Evolutionary conservation across 2,329 filamentous ascomycete species (phyloP), one percentile per base, ranked within the genome.

Genomic region (Neofusicoccum kwambonambiense): DNA sequence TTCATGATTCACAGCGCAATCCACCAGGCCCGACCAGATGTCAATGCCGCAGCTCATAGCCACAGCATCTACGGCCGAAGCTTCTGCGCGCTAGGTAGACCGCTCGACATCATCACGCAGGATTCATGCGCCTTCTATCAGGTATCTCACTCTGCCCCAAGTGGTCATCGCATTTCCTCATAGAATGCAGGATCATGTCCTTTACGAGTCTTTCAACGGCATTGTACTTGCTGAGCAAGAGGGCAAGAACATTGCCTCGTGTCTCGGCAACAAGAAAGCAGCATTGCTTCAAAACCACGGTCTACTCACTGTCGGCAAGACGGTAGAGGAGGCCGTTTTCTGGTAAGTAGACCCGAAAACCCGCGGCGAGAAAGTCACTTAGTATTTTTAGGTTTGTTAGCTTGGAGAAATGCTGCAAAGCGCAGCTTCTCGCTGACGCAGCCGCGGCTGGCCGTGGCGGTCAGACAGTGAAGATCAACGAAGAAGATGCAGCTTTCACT

Each of bases 401-500:
- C 57, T 66, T 86, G 66, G 83, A 86, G 39, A 84, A 83, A 66
- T 84, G 81, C 70, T 85, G 83, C 69, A 78, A 84, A 65, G 78
- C 80, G 41, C 83, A 86, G 71, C 70, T 86, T 50, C 67, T 84
- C 66, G 83, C 82, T 1, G 83, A 85, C 69, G 83, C 83, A 0
- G 83, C 83, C 0, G 86, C 86, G 0, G 84, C 75, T 0, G 89
- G 89, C 0, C 80, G 86, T 2, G 90, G 89, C 1, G 83, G 83
- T 0, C 77, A 83, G 72, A 90, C 89, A 0, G 78, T 90, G 35
- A 88, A 89, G 75, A 89, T 93, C 69, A 80, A 83, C 8, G 85
- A 90, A 1, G 86, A 87, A 60, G 89, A 93, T 73, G 90, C 90
- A 1, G 79, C 74, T 15, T 90, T 85, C 70, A 92, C 90, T 0